Conservation (phyloP, 495 filamentous ascomycete species). For the Amniculicola lignicola region DNA sequence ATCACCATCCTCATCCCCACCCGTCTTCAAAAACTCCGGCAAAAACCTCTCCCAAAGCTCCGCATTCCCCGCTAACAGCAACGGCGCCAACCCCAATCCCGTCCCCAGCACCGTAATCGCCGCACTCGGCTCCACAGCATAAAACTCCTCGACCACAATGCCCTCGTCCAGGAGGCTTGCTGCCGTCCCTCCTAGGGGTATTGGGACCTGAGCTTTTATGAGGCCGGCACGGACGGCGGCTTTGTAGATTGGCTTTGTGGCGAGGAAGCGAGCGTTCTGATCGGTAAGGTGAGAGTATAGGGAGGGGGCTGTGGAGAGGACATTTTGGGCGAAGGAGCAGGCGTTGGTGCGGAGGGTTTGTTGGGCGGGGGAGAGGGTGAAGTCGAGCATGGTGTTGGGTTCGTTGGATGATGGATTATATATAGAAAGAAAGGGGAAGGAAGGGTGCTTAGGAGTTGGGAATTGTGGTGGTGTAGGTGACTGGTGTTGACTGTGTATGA, state of each 20-base stretch:
- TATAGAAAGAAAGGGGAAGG: background rate
- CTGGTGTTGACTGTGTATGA: too few relatives aligned
- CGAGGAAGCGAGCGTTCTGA: slow-evolving; percentile 46
- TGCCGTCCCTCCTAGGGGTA: slow-evolving; percentile 46
- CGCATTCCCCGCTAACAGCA: slow-evolving; percentile 45
- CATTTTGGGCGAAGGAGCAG: slow-evolving; percentile 38
- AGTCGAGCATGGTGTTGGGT: slow-evolving; percentile 39
- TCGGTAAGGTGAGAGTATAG: slow-evolving; percentile 39
- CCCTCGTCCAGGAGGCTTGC: slow-evolving; percentile 48
- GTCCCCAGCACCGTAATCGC: slow-evolving; percentile 53
- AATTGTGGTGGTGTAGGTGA: background rate
- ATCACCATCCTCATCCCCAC: too few relatives aligned
- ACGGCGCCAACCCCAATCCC: slow-evolving; percentile 49
- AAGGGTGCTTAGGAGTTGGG: background rate
- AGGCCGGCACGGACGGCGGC: slow-evolving; percentile 45
- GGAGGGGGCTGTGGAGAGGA: slow-evolving; percentile 41
- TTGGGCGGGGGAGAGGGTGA: slow-evolving; percentile 43
- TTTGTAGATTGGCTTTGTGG: slow-evolving; percentile 47
- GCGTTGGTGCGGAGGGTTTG: slow-evolving; percentile 41
- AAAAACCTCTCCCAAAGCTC: slow-evolving; percentile 47
- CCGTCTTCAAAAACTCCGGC: slow-evolving; percentile 47
- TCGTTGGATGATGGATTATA: background rate
- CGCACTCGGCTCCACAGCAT: slow-evolving; percentile 48
- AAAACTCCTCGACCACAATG: slow-evolving; percentile 54
- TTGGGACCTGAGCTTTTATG: slow-evolving; percentile 50